These are phyloP conservation scores for Hyphodiscus hymeniophilus DNA, from an alignment of 495 filamentous ascomycete genomes.

Conservation along the genomic window DNA sequence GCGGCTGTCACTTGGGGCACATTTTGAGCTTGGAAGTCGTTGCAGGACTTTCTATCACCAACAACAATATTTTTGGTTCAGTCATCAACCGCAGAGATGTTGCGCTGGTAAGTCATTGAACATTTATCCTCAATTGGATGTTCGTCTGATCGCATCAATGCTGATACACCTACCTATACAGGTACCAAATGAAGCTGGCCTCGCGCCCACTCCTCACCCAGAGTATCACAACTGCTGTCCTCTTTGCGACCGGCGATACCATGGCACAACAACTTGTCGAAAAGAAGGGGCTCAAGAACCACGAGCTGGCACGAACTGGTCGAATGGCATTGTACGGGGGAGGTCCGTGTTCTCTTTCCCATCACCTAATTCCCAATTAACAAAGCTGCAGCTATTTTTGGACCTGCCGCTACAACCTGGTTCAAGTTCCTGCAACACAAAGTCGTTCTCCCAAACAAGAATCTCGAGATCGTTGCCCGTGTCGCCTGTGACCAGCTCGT, in stretches of 20 bases:
- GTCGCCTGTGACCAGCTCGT: constrained; percentile 79
- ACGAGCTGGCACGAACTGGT: constrained; percentile 71
- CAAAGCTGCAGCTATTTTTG: constrained; percentile 63
- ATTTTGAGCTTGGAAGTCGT: no score
- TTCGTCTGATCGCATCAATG: not conserved
- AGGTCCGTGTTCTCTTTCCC: constrained; percentile 38
- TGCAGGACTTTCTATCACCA: not conserved
- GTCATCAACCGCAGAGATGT: constrained; percentile 4
- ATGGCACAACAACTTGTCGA: constrained; percentile 95
- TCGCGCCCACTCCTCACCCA: constrained; percentile 80
- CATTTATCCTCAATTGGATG: constrained; percentile 1
- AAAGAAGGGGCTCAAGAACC: constrained; percentile 65
- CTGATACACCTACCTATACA: constrained; percentile 25
- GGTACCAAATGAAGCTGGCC: constrained; percentile 83
- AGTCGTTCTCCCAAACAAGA: constrained; percentile 54
- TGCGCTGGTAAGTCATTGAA: constrained; percentile 5
- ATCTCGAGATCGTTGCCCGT: constrained; percentile 67
- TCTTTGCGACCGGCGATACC: constrained; percentile 86
- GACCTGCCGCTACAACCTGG: constrained; percentile 85
- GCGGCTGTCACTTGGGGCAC: no score
- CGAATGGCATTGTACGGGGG: constrained; percentile 94
- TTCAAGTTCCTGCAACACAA: constrained; percentile 68
- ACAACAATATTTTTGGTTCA: not conserved
- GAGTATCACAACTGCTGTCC: constrained; percentile 73
- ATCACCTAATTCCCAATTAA: constrained; percentile 1